Conservation (phyloP, 2,329 filamentous ascomycete genomes). For the Aspergillus udagawae region DNA sequence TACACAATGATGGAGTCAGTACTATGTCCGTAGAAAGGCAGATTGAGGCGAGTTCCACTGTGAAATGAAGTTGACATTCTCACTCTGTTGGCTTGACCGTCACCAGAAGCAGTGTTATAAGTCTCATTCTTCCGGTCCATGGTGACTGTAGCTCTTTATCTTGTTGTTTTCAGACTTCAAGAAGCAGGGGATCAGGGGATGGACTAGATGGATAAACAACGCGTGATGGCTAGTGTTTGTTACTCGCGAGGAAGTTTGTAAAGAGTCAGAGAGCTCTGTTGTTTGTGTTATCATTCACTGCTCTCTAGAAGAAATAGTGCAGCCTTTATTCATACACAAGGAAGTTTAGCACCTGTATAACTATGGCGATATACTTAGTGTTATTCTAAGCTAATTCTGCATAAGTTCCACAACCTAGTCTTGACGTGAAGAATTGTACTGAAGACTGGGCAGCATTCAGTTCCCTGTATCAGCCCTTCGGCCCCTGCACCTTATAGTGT, state of each 20-base stretch:
- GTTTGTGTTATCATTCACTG: not conserved
- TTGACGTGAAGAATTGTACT: too few relatives aligned
- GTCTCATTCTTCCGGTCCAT: not conserved
- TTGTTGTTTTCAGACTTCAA: not conserved
- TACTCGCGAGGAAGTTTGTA: not conserved
- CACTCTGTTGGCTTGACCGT: not conserved
- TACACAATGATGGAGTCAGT: constrained; percentile 6
- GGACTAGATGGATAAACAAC: not conserved
- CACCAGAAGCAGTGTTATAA: not conserved
- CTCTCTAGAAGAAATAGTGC: not conserved
- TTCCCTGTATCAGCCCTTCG: too few relatives aligned
- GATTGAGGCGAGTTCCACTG: constrained; percentile 4
- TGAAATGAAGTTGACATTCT: constrained; percentile 10
- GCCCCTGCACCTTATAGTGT: too few relatives aligned
- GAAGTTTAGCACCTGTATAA: not conserved
- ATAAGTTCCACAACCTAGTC: too few relatives aligned
- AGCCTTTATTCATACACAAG: not conserved
- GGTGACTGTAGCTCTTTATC: not conserved
- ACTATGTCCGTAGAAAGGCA: constrained; percentile 10
- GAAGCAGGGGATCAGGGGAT: not conserved
- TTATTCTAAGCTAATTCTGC: not conserved
- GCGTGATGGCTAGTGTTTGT: not conserved
- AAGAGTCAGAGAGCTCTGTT: not conserved
- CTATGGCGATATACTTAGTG: not conserved
- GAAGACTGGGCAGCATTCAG: too few relatives aligned